These are phyloP conservation scores for Francoa sonchifolia DNA, from an alignment of 441 rosid species.

Conservation along the genomic window DNA sequence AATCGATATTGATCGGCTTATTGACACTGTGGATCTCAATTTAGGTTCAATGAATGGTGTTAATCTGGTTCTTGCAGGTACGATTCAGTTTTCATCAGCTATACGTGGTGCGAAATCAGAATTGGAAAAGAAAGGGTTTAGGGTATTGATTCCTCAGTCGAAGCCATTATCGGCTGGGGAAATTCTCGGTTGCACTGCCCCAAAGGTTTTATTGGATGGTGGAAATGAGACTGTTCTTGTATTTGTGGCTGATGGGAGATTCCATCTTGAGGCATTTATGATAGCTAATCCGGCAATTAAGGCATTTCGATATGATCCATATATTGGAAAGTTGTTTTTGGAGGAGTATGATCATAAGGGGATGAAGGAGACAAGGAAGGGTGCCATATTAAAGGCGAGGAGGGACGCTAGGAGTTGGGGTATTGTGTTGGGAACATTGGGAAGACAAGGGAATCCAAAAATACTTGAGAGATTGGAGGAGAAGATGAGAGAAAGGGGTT, in stretches of 20 bases:
- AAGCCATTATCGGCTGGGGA: constrained; percentile 84
- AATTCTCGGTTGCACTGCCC: constrained; percentile 78
- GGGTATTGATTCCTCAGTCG: constrained; percentile 74
- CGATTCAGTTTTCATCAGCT: constrained; percentile 74
- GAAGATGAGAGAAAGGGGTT: constrained; percentile 60
- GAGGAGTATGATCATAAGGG: constrained; percentile 95
- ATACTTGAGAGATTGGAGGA: constrained; percentile 64
- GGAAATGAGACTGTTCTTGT: constrained; percentile 33
- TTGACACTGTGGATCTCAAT: constrained; percentile 38
- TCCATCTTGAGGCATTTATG: constrained; percentile 89
- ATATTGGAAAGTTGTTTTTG: constrained; percentile 59
- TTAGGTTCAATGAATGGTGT: constrained; percentile 17
- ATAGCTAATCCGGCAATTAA: constrained; percentile 70
- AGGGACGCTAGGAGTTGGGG: constrained; percentile 53
- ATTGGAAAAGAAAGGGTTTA: constrained; percentile 50
- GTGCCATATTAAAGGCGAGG: constrained; percentile 33
- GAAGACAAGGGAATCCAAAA: constrained; percentile 90
- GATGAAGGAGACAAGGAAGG: constrained; percentile 70
- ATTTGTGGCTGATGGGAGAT: constrained; percentile 88
- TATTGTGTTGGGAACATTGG: constrained; percentile 77
- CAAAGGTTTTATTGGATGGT: constrained; percentile 20
- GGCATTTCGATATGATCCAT: constrained; percentile 80
- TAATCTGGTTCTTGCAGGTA: constrained; percentile 54
- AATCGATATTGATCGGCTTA: constrained; percentile 40
- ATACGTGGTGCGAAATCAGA: constrained; percentile 69